Evolutionary conservation across 805 yeast species (phyloP), one percentile per base, ranked within the genome.

Genomic region (Yamadazyma phyllophila): DNA sequence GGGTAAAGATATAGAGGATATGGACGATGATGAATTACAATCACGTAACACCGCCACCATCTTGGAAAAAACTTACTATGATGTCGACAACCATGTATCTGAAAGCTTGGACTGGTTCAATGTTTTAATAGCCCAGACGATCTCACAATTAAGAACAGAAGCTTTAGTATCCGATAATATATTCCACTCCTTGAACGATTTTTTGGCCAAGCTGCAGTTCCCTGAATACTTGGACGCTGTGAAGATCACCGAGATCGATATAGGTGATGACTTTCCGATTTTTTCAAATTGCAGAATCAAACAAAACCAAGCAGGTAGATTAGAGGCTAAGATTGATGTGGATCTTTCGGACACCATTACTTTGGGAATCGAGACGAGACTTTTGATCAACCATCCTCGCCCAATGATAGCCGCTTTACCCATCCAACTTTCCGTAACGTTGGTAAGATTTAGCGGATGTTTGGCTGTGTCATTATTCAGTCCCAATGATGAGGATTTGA

Each of bases 61-160:
- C 15, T 69, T 94, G 33, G 97, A 92, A 52, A 91, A 90, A 56
- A 90, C 97, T 0, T 89, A 89, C 60, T 94, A 94, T 64, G 87
- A 94, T 58, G 97, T 94, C 1, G 82, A 83, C 38, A 82, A 81
- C 20, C 99, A 94, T 62, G 74, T 82, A 13, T 79, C 97, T 0
- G 99, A 94, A 67, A 85, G 97, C 0, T 68, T 94, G 49, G 99
- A 94, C 62, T 94, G 99, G 99, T 89, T 94, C 63, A 94, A 92
- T 53, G 97, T 94, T 1, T 71, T 94, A 31, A 77, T 94, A 14
- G 99, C 97, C 0, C 97, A 94, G 62, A 83, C 90, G 7, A 82
- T 94, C 20, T 80, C 88, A 27, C 96, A 91, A 52, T 76, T 90
- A 50, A 77, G 99, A 46, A 77, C 83, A n/a, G 98, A 94, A 60